Evolutionary conservation across 139 green algal species (phyloP), one percentile per base, ranked within the genome.

Genomic region (Tetraselmis chui): DNA sequence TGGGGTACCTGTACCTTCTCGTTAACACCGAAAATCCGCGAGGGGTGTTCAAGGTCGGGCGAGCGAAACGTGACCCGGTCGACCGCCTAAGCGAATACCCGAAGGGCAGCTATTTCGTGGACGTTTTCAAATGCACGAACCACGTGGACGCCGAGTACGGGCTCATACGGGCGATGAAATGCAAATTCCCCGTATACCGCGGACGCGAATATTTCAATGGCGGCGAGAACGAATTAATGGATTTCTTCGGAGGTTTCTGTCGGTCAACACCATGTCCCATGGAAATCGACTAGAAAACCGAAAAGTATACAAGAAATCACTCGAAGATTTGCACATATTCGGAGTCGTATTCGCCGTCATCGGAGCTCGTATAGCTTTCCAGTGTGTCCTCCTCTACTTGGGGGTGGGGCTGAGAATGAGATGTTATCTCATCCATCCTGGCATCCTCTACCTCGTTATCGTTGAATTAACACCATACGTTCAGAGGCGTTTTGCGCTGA

Each of bases 381-480:
- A n/a, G n/a, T n/a, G n/a, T n/a, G n/a, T n/a, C n/a, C n/a, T n/a
- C n/a, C n/a, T n/a, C n/a, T n/a, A n/a, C n/a, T n/a, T n/a, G n/a
- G n/a, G n/a, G n/a, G n/a, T n/a, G n/a, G n/a, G n/a, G n/a, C n/a
- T n/a, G n/a, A n/a, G n/a, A n/a, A n/a, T n/a, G n/a, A n/a, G n/a
- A n/a, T n/a, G n/a, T n/a, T n/a, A 67, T 5, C 45, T 67, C 45
- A 18, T 67, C 45, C 45, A 67, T 5, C 45, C 11, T 18, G 11
- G 5, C 45, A 67, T 67, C 45, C 45, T 67, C 28, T 29, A 59
- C 28, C 29, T 83, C 79, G n/a, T 83, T 78, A 11, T 84, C 80
- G 80, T 80, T 80, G 1, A 84, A 31, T 1, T 80, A 75, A 25
- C 79, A n/a, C 80, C 75, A 80, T 24, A 84, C 75, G 25, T 59